phyloP scores from a whole-genome alignment of 768 basidiomycete species.

The Hirschioporus abietinus region DNA sequence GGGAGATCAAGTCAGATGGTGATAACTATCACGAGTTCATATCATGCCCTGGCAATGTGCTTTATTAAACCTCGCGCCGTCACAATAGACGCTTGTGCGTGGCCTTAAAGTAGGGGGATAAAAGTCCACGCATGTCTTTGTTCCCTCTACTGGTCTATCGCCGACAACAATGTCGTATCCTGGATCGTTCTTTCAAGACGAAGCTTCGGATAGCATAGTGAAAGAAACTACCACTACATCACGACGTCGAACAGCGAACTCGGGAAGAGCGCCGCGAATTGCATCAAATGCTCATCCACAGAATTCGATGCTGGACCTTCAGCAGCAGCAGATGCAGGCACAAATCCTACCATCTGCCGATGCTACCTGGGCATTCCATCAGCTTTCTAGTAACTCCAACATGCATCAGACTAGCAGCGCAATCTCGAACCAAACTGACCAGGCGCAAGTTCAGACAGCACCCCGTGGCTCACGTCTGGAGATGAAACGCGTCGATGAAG shows the following conservation, averaged over 20 bases:
- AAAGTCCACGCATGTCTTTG: background rate
- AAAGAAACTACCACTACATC: background rate
- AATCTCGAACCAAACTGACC: background rate
- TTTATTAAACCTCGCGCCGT: background rate
- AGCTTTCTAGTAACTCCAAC: too few species aligned
- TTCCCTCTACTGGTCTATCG: background rate
- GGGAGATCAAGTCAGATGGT: too few species aligned
- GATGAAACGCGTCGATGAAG: conserved; percentile 21
- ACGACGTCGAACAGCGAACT: background rate
- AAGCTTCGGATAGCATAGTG: background rate
- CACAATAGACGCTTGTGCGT: background rate
- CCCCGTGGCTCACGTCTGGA: conserved; percentile 12
- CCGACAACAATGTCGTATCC: background rate
- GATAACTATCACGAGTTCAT: too few species aligned
- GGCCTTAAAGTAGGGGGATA: background rate
- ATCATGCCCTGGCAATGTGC: background rate
- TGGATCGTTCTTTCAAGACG: background rate
- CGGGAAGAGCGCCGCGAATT: too few species aligned
- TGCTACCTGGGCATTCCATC: too few species aligned
- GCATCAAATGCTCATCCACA: too few species aligned
- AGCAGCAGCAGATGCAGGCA: too few species aligned
- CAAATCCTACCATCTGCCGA: too few species aligned
- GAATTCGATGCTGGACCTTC: too few species aligned
- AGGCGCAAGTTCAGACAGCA: background rate
- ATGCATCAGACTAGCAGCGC: too few species aligned